Base-by-base conservation (phyloP, 805 yeast species). In the Debaryomyces maramus region DNA sequence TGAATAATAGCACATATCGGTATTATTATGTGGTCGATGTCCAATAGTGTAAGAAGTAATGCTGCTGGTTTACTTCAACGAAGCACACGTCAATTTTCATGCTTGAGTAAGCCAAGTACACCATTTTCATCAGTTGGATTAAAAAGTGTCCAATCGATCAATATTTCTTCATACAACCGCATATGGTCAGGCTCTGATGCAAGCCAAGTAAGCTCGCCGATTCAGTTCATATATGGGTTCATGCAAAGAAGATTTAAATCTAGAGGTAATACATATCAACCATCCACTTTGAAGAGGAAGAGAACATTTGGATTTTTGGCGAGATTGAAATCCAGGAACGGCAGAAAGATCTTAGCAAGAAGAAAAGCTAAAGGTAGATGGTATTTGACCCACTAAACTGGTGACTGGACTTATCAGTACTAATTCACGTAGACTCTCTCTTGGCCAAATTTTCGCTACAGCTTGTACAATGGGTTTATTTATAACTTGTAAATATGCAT, bases 231-330 rank as follows among this genome's bases (percentile, higher is more conserved):
- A 17, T 35, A 68, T 2, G 65, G 73, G 1, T 60, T 70, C 35
- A 60, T 71, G 20, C 84, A 78, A 51, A 67, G 57, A 61, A 65
- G 97, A 73, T 83, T 90, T 85, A 83, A 88, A 60, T 73, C 91
- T 27, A 81, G 96, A 67, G 98, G 99, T 65, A 85, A 88, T 68
- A 88, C 96, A 14, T 91, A 85, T 65, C 97, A 91, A 65, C 99
- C 99, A 38, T 83, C 88, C 45, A 88, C 95, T 4, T 70, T 88
- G 47, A 88, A 86, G 61, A 78, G 98, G 61, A 93, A 93, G 72
- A 83, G 96, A 63, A 81, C 85, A 23, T 74, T 85, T 42, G 99
- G 99, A 0, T 93, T 90, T 54, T 72, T 93, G 59, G 88, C 95
- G 9, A 80, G 97, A 60, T 77, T 85, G 64, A 80, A 82, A 57